These are phyloP conservation scores for Fraxinus ornus DNA, from an alignment of 305 asterid genomes.

Conservation along the genomic window DNA sequence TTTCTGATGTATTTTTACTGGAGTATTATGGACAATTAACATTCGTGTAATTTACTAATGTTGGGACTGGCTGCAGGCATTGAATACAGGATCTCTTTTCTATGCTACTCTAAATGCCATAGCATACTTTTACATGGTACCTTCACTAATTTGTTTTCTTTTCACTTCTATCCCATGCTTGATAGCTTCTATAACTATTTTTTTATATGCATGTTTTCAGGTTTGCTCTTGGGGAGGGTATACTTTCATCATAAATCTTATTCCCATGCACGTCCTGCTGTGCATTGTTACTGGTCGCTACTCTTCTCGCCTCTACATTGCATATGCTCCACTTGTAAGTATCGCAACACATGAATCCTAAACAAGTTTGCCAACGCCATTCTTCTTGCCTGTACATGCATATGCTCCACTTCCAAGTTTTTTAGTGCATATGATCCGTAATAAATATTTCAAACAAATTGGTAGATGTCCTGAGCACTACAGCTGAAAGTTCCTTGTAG, in stretches of 20 bases:
- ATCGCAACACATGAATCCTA: constrained; percentile 17
- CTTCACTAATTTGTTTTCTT: constrained; percentile 17
- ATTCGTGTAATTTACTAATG: constrained; percentile 29
- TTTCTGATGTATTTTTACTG: constrained; percentile 11
- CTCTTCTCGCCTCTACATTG: constrained; percentile 89
- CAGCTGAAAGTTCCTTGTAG: background rate
- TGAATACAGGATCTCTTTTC: constrained; percentile 97
- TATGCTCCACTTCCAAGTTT: constrained; percentile 89
- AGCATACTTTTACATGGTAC: constrained; percentile 96
- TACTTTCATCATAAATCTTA: constrained; percentile 95
- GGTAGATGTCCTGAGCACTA: constrained; percentile 6
- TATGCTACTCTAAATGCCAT: constrained; percentile 90
- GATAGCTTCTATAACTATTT: background rate
- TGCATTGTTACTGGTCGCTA: constrained; percentile 96
- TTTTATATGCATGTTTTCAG: constrained; percentile 39
- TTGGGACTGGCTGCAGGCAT: constrained; percentile 58
- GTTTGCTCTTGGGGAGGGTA: constrained; percentile 99
- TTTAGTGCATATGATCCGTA: background rate
- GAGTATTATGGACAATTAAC: constrained; percentile 10
- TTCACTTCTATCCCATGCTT: constrained; percentile 14
- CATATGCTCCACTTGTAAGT: constrained; percentile 96
- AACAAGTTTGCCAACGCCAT: background rate
- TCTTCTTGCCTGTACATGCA: constrained; percentile 57
- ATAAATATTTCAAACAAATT: background rate
- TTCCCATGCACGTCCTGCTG: constrained; percentile 96